phyloP scores from a whole-genome alignment of 805 yeast species.

The Ogataea trehalophila region DNA sequence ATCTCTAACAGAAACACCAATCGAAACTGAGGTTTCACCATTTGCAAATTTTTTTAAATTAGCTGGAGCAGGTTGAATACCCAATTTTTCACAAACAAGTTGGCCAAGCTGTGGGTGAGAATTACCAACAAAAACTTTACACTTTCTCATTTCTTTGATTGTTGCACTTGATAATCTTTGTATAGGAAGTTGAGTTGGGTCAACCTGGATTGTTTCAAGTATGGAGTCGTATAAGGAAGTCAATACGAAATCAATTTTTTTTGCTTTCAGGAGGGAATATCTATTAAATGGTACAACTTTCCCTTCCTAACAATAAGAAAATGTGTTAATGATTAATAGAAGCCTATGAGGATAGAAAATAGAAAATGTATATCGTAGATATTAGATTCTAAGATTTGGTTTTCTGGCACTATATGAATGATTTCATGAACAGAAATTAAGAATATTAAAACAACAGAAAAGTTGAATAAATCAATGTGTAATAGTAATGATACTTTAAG shows the following conservation, averaged over 20 bases:
- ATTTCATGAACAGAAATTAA: too few relatives aligned
- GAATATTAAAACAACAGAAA: too few relatives aligned
- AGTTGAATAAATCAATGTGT: too few relatives aligned
- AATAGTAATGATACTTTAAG: too few relatives aligned
- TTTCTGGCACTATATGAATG: too few relatives aligned
- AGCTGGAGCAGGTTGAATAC: constrained; percentile 92
- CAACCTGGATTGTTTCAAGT: background rate
- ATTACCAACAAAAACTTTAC: constrained; percentile 93
- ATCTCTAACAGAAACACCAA: constrained; percentile 92
- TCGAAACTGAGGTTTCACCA: constrained; percentile 96
- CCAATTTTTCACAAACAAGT: constrained; percentile 83
- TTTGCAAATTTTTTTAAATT: constrained; percentile 88
- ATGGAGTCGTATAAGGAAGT: background rate
- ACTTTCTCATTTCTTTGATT: constrained; percentile 71
- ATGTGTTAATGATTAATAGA: too few relatives aligned
- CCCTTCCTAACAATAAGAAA: background rate
- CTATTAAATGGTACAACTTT: background rate
- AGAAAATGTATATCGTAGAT: too few relatives aligned
- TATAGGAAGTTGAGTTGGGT: background rate
- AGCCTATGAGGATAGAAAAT: too few relatives aligned
- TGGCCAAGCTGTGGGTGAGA: constrained; percentile 95
- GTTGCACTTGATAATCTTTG: background rate
- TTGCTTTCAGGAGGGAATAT: too few relatives aligned
- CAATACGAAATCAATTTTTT: background rate
- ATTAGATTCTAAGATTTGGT: too few relatives aligned